These are phyloP conservation scores for Penicillium sumatraense DNA, from an alignment of 2,329 filamentous ascomycete genomes.

Conservation along the genomic window DNA sequence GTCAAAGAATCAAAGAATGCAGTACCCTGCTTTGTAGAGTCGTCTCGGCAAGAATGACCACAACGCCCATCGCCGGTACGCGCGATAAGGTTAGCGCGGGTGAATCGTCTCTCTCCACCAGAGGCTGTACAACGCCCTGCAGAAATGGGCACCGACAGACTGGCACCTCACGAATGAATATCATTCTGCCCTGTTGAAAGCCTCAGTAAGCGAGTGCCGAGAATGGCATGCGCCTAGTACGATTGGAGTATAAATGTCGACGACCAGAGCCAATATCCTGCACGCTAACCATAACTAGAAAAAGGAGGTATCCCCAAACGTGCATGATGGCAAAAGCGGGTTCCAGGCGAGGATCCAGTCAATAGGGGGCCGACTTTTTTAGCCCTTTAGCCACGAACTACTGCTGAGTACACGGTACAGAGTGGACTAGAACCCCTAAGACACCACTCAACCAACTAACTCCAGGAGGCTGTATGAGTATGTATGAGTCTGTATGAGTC, in stretches of 20 bases:
- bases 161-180: neutral
- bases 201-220: neutral
- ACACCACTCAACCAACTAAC: neutral
- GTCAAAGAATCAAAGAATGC: too few species aligned
- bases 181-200: neutral
- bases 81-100: slow-evolving; percentile 2
- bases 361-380: neutral
- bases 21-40: neutral
- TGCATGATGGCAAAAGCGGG: neutral
- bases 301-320: slow-evolving; percentile 11
- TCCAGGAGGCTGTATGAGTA: neutral
- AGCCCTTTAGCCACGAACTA: slow-evolving; percentile 5
- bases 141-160: neutral
- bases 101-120: neutral
- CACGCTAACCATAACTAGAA: slow-evolving; percentile 13
- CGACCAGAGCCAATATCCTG: slow-evolving; percentile 9
- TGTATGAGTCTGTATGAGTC: neutral
- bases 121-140: neutral
- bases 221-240: neutral
- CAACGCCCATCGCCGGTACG: neutral
- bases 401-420: too few species aligned
- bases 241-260: neutral
- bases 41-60: neutral
- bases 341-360: neutral
- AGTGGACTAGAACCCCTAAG: too few species aligned